phyloP scores from a whole-genome alignment of 306 rosid genomes.

The Potentilla sterilis region DNA sequence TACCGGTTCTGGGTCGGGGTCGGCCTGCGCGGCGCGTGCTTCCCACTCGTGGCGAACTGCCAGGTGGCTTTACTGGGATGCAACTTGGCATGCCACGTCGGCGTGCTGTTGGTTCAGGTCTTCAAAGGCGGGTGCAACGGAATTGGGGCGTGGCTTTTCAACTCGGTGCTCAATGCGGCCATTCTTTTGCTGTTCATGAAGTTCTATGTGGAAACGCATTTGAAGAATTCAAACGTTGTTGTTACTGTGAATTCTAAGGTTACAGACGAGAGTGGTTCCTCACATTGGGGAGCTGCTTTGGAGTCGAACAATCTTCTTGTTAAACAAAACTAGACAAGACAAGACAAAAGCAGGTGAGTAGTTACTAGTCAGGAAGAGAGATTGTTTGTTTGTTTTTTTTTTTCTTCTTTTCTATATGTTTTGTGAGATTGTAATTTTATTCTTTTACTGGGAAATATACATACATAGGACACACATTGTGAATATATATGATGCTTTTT shows the following conservation, averaged over 20 bases:
- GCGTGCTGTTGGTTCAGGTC: slow-evolving; percentile 55
- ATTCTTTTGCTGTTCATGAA: slow-evolving; percentile 53
- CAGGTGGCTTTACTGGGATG: slow-evolving; percentile 40
- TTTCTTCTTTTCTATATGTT: not conserved
- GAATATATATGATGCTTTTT: not conserved
- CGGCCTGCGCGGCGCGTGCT: slow-evolving; percentile 42
- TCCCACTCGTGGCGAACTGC: slow-evolving; percentile 37
- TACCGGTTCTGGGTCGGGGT: slow-evolving; percentile 55
- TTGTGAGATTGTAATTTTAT: not conserved
- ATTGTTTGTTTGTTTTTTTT: no score
- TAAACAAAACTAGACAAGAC: not conserved
- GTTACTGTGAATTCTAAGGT: not conserved
- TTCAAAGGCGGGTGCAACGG: slow-evolving; percentile 81
- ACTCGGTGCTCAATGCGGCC: slow-evolving; percentile 47
- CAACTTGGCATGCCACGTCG: slow-evolving; percentile 56
- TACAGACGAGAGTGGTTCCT: not conserved
- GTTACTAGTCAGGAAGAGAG: not conserved
- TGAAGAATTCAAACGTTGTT: slow-evolving; percentile 15
- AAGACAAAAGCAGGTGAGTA: not conserved
- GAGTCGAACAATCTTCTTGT: not conserved
- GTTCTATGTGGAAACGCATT: slow-evolving; percentile 30
- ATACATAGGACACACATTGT: not conserved
- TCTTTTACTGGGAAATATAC: not conserved
- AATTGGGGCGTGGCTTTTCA: slow-evolving; percentile 71
- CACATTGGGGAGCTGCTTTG: not conserved